phyloP scores from a whole-genome alignment of 768 basidiomycete species.

The Chlorophyllum brunneum region DNA sequence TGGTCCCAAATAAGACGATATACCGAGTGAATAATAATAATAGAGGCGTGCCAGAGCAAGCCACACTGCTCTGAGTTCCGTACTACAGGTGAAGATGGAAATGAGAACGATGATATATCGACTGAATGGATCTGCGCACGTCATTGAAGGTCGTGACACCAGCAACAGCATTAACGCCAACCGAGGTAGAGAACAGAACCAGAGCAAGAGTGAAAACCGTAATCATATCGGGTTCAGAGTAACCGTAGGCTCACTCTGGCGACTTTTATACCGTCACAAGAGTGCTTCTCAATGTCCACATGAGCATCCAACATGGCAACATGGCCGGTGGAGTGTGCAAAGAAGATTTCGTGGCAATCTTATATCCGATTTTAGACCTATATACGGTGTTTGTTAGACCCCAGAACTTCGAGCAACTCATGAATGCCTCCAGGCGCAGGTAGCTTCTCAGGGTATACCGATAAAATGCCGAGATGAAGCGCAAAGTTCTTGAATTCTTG shows the following conservation, averaged over 20 bases:
- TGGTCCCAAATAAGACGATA: not conserved
- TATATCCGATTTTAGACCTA: no score
- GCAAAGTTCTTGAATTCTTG: not conserved
- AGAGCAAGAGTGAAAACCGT: not conserved
- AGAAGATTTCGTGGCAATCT: no score
- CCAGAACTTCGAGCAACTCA: not conserved
- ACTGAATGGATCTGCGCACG: no score
- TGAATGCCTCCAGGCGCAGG: not conserved
- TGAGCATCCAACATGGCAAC: not conserved
- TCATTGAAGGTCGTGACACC: slow-evolving; percentile 21
- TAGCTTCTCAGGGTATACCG: not conserved
- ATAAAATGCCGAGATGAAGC: not conserved
- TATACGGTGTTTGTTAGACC: no score
- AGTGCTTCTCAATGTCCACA: not conserved
- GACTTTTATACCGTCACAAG: not conserved
- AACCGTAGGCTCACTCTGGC: not conserved
- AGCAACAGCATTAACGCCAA: slow-evolving; percentile 16
- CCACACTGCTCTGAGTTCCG: slow-evolving; percentile 14
- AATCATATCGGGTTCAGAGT: not conserved
- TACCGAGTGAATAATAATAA: no score
- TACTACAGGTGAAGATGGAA: slow-evolving; percentile 9
- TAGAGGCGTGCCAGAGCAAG: slow-evolving; percentile 6
- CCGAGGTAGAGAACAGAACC: not conserved
- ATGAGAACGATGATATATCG: not conserved
- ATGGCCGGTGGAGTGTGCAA: not conserved